Conservation (phyloP, 2,329 filamentous ascomycete genomes). For the Penicillium corylophilum region DNA sequence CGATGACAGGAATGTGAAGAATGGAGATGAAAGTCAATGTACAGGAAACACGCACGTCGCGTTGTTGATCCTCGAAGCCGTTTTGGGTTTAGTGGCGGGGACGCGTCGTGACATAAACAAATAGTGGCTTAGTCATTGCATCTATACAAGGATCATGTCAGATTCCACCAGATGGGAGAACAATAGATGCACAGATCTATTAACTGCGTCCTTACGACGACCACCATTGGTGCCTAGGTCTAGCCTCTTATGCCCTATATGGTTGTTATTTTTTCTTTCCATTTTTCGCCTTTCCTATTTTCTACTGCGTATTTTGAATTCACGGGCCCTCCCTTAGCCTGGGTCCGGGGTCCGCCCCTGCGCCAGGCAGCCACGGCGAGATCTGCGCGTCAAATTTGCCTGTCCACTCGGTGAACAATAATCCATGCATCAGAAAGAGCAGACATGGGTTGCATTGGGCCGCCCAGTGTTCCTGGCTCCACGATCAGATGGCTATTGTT, state of each 20-base stretch:
- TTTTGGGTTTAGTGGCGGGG: conserved; percentile 28
- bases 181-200: not conserved
- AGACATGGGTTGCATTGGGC: not conserved
- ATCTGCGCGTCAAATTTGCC: not conserved
- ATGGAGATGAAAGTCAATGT: not conserved
- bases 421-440: not conserved
- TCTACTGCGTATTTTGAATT: not conserved
- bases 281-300: not conserved
- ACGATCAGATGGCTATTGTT: not conserved
- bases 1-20: conserved; percentile 4
- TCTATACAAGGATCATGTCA: too few relatives aligned
- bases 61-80: conserved; percentile 33
- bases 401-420: not conserved
- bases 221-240: not conserved
- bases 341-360: not conserved
- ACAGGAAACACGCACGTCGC: conserved; percentile 25
- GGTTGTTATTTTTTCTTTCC: not conserved
- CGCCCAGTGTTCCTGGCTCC: not conserved
- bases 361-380: not conserved
- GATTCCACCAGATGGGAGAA: too few relatives aligned
- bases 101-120: conserved; percentile 32
- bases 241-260: not conserved
- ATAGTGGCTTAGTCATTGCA: conserved; percentile 9
- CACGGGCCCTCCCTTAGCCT: not conserved
- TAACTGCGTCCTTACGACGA: not conserved